A percentile compares a stretch with the other conserved stretches of the same genome.
These are phyloP conservation scores for Blastomyces silverae DNA, from an alignment of 2,329 filamentous ascomycete species.

Conservation along the genomic window DNA sequence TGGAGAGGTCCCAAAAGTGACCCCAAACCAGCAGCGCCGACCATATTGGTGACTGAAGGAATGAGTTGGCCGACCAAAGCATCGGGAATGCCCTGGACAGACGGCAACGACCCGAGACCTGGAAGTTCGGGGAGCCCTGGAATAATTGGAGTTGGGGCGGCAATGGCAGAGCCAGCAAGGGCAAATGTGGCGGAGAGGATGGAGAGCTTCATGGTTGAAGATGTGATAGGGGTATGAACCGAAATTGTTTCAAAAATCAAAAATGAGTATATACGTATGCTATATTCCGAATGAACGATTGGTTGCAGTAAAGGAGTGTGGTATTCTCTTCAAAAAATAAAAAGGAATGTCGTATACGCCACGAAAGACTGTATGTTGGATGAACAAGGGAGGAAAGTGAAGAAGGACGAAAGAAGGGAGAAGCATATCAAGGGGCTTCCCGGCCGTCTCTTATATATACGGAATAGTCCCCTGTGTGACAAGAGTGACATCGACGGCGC, in stretches of 20 bases:
- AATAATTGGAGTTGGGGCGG: background rate
- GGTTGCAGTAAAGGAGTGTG: background rate
- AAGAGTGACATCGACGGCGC: background rate
- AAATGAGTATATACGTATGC: background rate
- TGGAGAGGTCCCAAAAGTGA: background rate
- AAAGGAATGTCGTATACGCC: background rate
- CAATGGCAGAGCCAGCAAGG: conserved; percentile 2
- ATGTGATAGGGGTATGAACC: background rate
- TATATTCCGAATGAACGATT: conserved; percentile 1
- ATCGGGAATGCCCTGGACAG: background rate
- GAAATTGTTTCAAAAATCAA: background rate
- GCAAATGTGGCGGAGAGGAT: background rate
- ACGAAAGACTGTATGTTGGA: background rate
- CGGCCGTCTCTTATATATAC: background rate
- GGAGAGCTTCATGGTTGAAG: conserved; percentile 5
- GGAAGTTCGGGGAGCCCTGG: background rate
- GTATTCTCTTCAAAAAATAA: background rate
- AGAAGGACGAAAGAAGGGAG: background rate
- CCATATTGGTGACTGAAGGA: background rate
- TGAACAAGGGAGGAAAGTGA: background rate
- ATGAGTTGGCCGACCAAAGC: background rate
- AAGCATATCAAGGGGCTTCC: background rate
- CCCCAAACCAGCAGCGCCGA: background rate
- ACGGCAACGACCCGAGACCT: background rate
- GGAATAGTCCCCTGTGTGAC: background rate